These are phyloP conservation scores for Leucosporidium yakuticum DNA, from an alignment of 768 basidiomycete species.

Conservation along the genomic window DNA sequence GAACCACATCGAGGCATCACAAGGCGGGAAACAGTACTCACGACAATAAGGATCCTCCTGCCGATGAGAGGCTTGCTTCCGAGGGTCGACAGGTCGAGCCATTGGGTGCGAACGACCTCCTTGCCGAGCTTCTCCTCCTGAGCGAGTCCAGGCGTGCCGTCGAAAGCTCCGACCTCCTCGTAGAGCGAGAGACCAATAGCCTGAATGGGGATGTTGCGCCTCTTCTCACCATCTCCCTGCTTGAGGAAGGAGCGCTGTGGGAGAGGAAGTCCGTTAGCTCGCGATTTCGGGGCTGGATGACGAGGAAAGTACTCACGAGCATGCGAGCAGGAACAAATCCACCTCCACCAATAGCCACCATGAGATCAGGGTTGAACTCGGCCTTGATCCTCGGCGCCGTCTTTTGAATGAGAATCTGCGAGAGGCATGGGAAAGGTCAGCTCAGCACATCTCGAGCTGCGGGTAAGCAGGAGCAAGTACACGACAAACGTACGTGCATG, in stretches of 20 bases:
- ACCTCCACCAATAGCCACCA: constrained; percentile 37
- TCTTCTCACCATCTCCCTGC: constrained; percentile 52
- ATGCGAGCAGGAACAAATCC: constrained; percentile 9
- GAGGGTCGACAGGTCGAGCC: constrained; percentile 57
- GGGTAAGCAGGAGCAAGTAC: background rate
- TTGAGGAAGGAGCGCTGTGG: constrained; percentile 39
- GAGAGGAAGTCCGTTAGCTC: background rate
- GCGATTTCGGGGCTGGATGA: background rate
- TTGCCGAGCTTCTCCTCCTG: constrained; percentile 49
- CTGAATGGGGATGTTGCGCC: constrained; percentile 48
- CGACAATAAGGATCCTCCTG: constrained; percentile 69
- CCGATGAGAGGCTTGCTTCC: constrained; percentile 63
- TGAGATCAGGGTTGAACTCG: constrained; percentile 50
- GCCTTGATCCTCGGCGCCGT: constrained; percentile 55
- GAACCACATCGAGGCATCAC: too few species aligned
- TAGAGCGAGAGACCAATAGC: constrained; percentile 95
- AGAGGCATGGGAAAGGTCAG: background rate
- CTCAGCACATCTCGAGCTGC: background rate
- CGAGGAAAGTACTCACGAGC: background rate
- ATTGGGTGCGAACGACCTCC: constrained; percentile 90
- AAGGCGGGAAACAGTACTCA: constrained; percentile 10
- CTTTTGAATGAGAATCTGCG: constrained; percentile 26
- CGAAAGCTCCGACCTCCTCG: constrained; percentile 57
- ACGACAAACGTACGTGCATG: constrained; percentile 7
- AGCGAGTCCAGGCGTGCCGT: constrained; percentile 5